Evolutionary conservation across 352 stramenopile species (phyloP).

Genomic region (Globisporangium nodosum): DNA sequence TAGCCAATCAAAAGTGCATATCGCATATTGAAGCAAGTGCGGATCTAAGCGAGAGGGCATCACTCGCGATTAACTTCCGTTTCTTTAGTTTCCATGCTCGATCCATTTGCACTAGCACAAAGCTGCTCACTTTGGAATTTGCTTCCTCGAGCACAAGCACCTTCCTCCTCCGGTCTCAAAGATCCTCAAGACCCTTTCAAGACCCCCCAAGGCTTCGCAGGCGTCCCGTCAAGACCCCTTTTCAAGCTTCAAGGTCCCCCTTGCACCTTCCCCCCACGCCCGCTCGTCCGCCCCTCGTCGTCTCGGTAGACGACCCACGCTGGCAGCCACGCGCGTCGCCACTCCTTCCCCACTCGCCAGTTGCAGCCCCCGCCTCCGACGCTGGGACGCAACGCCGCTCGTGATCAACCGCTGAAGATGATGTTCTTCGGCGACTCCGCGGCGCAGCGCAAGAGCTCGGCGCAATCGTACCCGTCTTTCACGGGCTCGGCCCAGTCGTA

Average conservation of each 20-base stretch:
- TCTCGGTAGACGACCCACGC: not conserved
- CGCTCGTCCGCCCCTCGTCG: not conserved
- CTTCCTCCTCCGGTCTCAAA: not conserved
- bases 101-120: too few relatives aligned
- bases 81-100: too few relatives aligned
- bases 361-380: not conserved
- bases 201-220: not conserved
- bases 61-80: too few relatives aligned
- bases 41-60: too few relatives aligned
- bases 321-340: constrained; percentile 1
- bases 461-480: not conserved
- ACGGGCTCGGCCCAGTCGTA: not conserved
- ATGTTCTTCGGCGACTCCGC: constrained; percentile 12
- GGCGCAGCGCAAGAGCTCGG: constrained; percentile 8
- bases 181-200: not conserved
- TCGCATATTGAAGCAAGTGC: not conserved
- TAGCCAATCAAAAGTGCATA: not conserved
- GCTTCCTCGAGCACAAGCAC: constrained; percentile 12
- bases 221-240: not conserved
- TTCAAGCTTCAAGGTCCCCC: not conserved
- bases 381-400: constrained; percentile 3
- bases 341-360: not conserved
- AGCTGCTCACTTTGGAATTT: constrained; percentile 15
- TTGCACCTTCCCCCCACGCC: not conserved
- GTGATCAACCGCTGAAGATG: constrained; percentile 2